Base-by-base conservation (phyloP, 177 flowering plant genomes). In the Vitis hybrid region DNA sequence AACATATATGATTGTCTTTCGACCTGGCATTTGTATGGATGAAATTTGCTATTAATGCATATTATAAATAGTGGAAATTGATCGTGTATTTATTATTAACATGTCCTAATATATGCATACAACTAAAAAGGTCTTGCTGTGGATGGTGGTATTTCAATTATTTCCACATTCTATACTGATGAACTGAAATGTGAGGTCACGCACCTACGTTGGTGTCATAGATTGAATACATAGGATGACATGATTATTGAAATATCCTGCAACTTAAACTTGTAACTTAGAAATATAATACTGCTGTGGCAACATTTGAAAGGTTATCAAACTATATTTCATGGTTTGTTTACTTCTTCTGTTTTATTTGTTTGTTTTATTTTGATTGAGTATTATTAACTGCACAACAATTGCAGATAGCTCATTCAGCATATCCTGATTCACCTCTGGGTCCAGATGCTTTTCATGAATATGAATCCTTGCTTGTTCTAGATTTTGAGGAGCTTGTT, bases 391-490 rank as follows among this genome's bases (percentile, higher is more conserved):
- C 51, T 39, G 31, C 48, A 65, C 45, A 16, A 20, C 16, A 62
- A 60, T 33, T 66, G 74, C 86, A 95, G 99, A 68, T 81, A 55
- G 87, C 91, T 62, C 99, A 95, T 81, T 91, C 97, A 39, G 86
- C 88, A 51, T 90, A 83, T 82, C 86, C 93, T 72, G 94, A 89
- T 78, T 93, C 98, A 67, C 99, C 99, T 65, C 81, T 95, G 71
- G 98, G 99, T 51, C 97, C 99, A 59, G 99, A 95, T 80, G 99
- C 99, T 69, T 95, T 81, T 72, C 89, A 60, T 77, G 99, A 95
- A 74, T 95, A 95, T 83, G 89, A 91, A 81, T 78, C 88, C 66
- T 82, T 95, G 79, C 96, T 95, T 55, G 77, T 88, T 60, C 99
- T 90, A 87, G 99, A 95, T 81, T 95, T 81, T 79, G 92, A 91